Evolutionary conservation across 2,329 filamentous ascomycete species (phyloP), one percentile per base, ranked within the genome.

Genomic region (Microthyrium microscopicum): DNA sequence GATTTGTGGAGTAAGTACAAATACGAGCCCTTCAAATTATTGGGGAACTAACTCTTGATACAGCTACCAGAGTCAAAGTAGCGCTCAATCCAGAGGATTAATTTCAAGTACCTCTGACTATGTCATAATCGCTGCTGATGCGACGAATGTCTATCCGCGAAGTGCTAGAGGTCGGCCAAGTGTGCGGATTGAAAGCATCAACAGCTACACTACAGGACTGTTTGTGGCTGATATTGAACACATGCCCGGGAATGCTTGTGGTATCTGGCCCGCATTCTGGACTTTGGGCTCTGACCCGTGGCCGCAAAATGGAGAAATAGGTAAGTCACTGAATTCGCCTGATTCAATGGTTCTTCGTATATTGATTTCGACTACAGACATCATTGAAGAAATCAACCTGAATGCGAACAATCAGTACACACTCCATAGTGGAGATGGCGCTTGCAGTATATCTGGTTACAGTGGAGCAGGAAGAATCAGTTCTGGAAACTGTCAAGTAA

Each of bases 261-360:
- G 55, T 12, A 44, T 46, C 3, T 58, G 55, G 54, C 55, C 55
- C 8, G 52, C 54, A 13, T 56, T 53, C 36, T 55, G 53, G 54
- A 51, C 52, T 44, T 40, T 55, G 16, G 54, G 55, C 2, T n/a
- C n/a, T n/a, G 39, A 26, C 7, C 51, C 53, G 38, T 57, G 54
- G 54, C 54, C 54, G 6, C 49, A 49, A 31, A 47, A 49, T 32
- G 54, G 53, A 20, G 54, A 57, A 36, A 45, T 54, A 50, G 52
- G 54, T 38, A 44, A 11, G 33, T 13, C 5, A n/a, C n/a, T n/a
- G n/a, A n/a, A n/a, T n/a, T n/a, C n/a, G n/a, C n/a, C n/a, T n/a
- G n/a, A n/a, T n/a, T 16, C 19, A 8, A 31, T 31, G 29, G 19
- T 31, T 31, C 8, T 7, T 16, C 12, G 29, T 16, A 7, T 26